phyloP scores from a whole-genome alignment of 2,329 filamentous ascomycete genomes.

The Botrytis byssoidea region DNA sequence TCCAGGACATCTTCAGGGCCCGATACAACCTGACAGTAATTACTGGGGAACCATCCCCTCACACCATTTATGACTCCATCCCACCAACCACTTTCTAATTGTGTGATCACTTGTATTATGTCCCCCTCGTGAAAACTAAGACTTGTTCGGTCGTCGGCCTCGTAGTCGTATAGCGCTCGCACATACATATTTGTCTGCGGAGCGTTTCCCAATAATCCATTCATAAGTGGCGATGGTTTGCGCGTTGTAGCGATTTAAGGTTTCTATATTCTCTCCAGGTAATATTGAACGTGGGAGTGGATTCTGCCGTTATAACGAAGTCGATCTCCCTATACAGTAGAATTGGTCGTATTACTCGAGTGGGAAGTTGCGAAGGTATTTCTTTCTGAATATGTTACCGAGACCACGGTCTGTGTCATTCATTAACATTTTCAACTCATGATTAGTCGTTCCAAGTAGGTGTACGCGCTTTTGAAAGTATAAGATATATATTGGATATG shows the following conservation, averaged over 20 bases:
- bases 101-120: slow-evolving; percentile 96
- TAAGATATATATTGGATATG: slow-evolving; percentile 4
- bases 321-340: slow-evolving; percentile 24
- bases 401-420: slow-evolving; percentile 20
- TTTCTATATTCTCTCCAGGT: slow-evolving; percentile 24
- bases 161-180: slow-evolving; percentile 94
- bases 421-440: slow-evolving; percentile 25
- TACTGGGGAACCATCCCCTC: slow-evolving; percentile 98
- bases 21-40: slow-evolving; percentile 89
- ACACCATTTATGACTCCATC: slow-evolving; percentile 97
- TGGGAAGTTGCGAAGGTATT: slow-evolving; percentile 16
- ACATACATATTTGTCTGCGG: slow-evolving; percentile 79
- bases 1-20: slow-evolving; percentile 72
- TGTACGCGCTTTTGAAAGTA: slow-evolving; percentile 14
- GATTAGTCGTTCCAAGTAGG: slow-evolving; percentile 3
- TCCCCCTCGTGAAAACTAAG: slow-evolving; percentile 96
- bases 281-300: slow-evolving; percentile 25
- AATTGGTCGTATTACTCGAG: slow-evolving; percentile 24
- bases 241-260: slow-evolving; percentile 29
- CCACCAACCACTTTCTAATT: slow-evolving; percentile 99
- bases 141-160: slow-evolving; percentile 94
- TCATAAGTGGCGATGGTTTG: slow-evolving; percentile 49
- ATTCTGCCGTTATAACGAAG: slow-evolving; percentile 24
- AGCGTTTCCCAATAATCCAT: slow-evolving; percentile 58
- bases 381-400: slow-evolving; percentile 20